Percentiles rank a stretch among this genome's conserved stretches.
Conservation (phyloP, 2,329 filamentous ascomycete genomes). For the Trichoderma guizhouense region DNA sequence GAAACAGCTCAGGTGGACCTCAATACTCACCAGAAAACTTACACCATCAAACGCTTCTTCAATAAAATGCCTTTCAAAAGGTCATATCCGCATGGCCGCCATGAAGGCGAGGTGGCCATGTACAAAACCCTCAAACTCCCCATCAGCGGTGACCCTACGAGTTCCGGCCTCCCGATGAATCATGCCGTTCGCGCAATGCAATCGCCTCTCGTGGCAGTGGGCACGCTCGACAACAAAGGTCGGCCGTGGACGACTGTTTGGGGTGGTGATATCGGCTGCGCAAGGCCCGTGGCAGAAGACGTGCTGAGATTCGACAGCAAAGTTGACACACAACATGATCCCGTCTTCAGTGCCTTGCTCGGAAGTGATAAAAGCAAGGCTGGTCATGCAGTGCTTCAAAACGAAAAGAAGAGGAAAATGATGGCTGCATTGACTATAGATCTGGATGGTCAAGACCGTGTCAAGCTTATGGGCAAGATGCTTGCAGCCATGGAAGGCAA, state of each 20-base stretch:
- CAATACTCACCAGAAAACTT: neutral
- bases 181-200: neutral
- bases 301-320: neutral
- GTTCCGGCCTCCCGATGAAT: conserved; percentile 53
- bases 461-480: conserved; percentile 71
- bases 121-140: conserved; percentile 62
- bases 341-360: neutral
- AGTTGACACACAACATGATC: neutral
- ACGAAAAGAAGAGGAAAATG: conserved; percentile 37
- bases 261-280: neutral
- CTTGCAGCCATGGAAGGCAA: conserved; percentile 47
- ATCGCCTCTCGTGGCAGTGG: neutral
- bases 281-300: neutral
- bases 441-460: conserved; percentile 54
- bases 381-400: neutral
- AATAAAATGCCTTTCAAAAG: neutral
- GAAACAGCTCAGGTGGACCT: neutral
- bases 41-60: neutral
- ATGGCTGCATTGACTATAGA: conserved; percentile 57
- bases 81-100: conserved; percentile 29
- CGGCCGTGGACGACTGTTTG: neutral
- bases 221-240: neutral
- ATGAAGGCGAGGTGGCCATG: conserved; percentile 64
- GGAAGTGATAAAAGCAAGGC: neutral
- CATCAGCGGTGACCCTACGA: conserved; percentile 60